phyloP scores from a whole-genome alignment of 1,139 yeast genomes.

The Candida sp. region DNA sequence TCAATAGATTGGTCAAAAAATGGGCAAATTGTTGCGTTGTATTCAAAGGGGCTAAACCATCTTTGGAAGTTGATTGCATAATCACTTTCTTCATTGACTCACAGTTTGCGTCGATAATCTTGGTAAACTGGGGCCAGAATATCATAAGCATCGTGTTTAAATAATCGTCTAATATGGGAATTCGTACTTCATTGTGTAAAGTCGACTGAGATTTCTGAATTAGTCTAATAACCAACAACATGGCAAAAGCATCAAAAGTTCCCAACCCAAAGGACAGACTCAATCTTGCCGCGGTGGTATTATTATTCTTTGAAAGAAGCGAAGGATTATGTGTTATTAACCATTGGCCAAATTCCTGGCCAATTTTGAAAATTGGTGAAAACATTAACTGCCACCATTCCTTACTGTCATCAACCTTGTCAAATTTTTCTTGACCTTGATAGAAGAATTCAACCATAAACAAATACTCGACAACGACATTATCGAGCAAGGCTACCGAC shows the following conservation, averaged over 20 bases:
- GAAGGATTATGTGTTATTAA: slow-evolving; percentile 29
- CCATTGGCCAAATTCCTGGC: slow-evolving; percentile 40
- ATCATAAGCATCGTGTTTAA: slow-evolving; percentile 62
- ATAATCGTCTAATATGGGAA: slow-evolving; percentile 75
- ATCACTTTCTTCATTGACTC: slow-evolving; percentile 51
- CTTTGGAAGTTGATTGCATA: slow-evolving; percentile 18
- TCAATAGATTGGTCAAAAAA: slow-evolving; percentile 68
- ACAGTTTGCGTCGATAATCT: slow-evolving; percentile 71
- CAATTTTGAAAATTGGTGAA: slow-evolving; percentile 44
- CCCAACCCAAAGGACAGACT: slow-evolving; percentile 19
- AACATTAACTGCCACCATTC: slow-evolving; percentile 53
- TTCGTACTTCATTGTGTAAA: slow-evolving; percentile 57
- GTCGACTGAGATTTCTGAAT: slow-evolving; percentile 62
- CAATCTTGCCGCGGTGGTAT: slow-evolving; percentile 15
- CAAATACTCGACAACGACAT: slow-evolving; percentile 72
- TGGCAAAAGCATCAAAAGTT: slow-evolving; percentile 73
- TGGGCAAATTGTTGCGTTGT: slow-evolving; percentile 81
- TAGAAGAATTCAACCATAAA: slow-evolving; percentile 73
- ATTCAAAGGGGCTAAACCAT: slow-evolving; percentile 50
- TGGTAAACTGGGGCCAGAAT: slow-evolving; percentile 87
- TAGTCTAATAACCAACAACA: slow-evolving; percentile 72
- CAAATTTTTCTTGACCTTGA: slow-evolving; percentile 41
- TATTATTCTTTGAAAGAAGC: slow-evolving; percentile 2
- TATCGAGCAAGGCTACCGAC: slow-evolving; percentile 71
- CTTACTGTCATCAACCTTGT: slow-evolving; percentile 27